Conservation (phyloP, 1,139 yeast genomes). For the Diutina siamensis region DNA sequence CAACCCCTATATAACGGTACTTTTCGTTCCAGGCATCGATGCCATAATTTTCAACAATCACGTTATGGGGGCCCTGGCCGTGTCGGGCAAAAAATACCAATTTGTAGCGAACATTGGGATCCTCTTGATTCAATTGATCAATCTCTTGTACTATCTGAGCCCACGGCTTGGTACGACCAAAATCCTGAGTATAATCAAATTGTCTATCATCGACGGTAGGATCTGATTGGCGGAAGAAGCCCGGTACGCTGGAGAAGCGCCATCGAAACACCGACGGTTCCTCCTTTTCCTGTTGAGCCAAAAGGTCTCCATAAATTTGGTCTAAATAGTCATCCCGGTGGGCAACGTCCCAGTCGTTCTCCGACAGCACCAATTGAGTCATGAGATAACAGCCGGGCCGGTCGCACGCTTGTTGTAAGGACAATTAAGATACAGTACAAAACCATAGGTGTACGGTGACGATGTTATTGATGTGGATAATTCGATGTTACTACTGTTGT, state of each 20-base stretch:
- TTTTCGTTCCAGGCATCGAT: conserved; percentile 17
- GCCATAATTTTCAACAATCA: conserved; percentile 15
- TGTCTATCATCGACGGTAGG: conserved; percentile 24
- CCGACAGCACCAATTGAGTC: neutral
- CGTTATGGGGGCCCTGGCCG: conserved; percentile 31
- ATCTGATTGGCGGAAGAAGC: conserved; percentile 11
- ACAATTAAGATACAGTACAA: too few relatives aligned
- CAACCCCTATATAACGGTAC: conserved; percentile 17
- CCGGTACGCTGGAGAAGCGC: conserved; percentile 11
- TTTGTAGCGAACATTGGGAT: conserved; percentile 17
- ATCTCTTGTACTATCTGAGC: conserved; percentile 22
- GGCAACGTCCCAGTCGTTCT: conserved; percentile 3
- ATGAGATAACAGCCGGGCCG: neutral
- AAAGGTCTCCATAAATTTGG: neutral
- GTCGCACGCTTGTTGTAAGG: too few relatives aligned
- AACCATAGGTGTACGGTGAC: too few relatives aligned
- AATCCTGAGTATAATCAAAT: conserved; percentile 37
- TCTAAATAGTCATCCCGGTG: conserved; percentile 2
- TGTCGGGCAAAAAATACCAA: conserved; percentile 22
- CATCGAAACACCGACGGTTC: conserved; percentile 9
- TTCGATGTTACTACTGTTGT: too few relatives aligned
- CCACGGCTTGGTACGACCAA: conserved; percentile 43
- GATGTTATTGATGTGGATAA: too few relatives aligned
- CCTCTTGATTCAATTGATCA: conserved; percentile 22
- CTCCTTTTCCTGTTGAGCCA: neutral